phyloP scores from a whole-genome alignment of 768 basidiomycete genomes.

The Gelatoporia subvermispora region DNA sequence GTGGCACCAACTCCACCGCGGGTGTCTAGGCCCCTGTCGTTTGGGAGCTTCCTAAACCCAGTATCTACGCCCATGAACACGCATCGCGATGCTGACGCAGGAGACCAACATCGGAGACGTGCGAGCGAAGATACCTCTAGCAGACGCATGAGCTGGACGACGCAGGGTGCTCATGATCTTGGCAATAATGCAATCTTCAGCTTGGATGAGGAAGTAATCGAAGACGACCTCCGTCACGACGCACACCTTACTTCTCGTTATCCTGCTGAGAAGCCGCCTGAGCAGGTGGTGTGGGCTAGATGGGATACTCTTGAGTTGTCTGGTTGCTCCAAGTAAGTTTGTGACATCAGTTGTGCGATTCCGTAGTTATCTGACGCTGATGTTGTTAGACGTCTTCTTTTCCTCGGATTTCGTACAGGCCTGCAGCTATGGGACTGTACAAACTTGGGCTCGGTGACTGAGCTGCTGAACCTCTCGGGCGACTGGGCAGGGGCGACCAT shows the following conservation, averaged over 20 bases:
- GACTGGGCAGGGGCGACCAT: constrained; percentile 31
- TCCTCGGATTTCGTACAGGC: constrained; percentile 49
- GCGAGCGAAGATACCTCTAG: constrained; percentile 11
- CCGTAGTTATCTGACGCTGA: not conserved
- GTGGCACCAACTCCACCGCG: constrained; percentile 45
- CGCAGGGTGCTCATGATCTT: constrained; percentile 1
- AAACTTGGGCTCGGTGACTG: constrained; percentile 43
- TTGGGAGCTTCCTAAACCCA: constrained; percentile 38
- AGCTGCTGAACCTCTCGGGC: constrained; percentile 48
- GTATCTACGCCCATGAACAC: constrained; percentile 13
- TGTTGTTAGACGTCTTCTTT: constrained; percentile 36
- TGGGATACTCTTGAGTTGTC: constrained; percentile 34
- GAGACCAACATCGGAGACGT: constrained; percentile 13
- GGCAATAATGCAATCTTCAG: constrained; percentile 17
- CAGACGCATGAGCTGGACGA: not conserved
- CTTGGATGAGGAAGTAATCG: constrained; percentile 23
- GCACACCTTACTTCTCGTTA: constrained; percentile 16
- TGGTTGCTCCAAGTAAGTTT: constrained; percentile 10
- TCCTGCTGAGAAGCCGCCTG: constrained; percentile 25
- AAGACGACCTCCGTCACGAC: constrained; percentile 9
- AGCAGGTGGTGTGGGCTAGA: constrained; percentile 38
- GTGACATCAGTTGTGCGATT: constrained; percentile 15
- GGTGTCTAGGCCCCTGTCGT: constrained; percentile 45
- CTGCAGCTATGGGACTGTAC: constrained; percentile 63
- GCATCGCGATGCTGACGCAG: constrained; percentile 6